Percentiles rank a stretch among this genome's conserved stretches.
Conservation (phyloP, 306 rosid genomes). For the Prinsepia uniflora region DNA sequence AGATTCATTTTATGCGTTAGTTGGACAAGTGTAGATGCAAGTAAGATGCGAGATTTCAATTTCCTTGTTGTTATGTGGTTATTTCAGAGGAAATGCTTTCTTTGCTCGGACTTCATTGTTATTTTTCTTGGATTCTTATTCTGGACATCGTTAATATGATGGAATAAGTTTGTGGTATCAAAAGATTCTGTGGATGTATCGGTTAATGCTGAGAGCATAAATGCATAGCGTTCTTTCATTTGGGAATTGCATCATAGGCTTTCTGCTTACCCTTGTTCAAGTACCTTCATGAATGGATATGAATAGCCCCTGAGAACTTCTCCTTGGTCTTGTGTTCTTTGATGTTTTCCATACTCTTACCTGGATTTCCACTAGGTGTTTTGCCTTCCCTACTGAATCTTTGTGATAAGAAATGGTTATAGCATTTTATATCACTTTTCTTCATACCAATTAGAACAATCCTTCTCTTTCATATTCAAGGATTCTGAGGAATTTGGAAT, state of each 20-base stretch:
- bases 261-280: neutral
- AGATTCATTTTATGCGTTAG: neutral
- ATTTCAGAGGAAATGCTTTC: neutral
- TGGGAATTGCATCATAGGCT: neutral
- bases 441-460: no score
- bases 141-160: neutral
- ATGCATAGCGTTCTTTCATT: neutral
- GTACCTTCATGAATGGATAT: neutral
- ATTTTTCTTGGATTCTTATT: neutral
- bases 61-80: neutral
- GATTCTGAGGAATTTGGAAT: neutral
- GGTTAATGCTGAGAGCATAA: neutral
- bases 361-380: no score
- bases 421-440: no score
- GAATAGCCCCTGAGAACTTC: neutral
- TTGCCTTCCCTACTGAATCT: no score
- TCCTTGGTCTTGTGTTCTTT: neutral
- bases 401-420: no score
- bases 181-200: neutral
- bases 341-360: no score
- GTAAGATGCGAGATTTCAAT: neutral
- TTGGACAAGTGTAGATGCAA: neutral
- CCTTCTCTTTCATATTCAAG: no score
- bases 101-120: neutral
- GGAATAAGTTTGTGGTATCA: neutral